Evolutionary conservation across 305 asterid species (phyloP), one percentile per base, ranked within the genome.

Genomic region (Euphrasia arctica): DNA sequence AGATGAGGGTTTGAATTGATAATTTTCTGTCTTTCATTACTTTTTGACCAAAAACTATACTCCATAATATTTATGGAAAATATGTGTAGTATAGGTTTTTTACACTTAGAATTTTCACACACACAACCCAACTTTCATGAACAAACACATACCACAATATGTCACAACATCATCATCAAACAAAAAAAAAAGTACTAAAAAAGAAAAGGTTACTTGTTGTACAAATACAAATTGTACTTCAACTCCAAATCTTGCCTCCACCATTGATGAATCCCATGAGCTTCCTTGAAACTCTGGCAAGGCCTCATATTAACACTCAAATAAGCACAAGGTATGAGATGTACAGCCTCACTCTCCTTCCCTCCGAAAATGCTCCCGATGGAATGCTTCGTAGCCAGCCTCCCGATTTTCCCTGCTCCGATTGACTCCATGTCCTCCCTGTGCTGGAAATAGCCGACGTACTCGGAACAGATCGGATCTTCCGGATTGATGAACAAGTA

Each of bases 251-350:
- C 90, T 1, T 62, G 68, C 36, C 67, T 80, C 95, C 96, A 84
- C 96, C 96, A 89, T 39, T 86, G 95, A 25, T 77, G 75, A 64
- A 90, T 67, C 65, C 86, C 90, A 75, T 85, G 95, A 66, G 83
- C 91, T 62, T 80, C 74, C 80, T 62, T 80, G 5, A 79, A 78
- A 48, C 67, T 70, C 61, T 32, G 34, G 14, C 66, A 47, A 27
- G 66, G 69, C 11, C 72, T 60, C 15, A 3, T 28, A 39, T 78
- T 85, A 8, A 75, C 50, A 2, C 72, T 78, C 62, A 88, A 31
- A 70, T 77, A 54, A n/a, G 93, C 95, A 15, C 78, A 80, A 11
- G 97, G 96, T 34, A 91, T 57, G 12, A 88, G 80, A 71, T 91
- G 96, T 5, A 68, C 66, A 0, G 96, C 82, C 41, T 82, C 93